Evolutionary conservation across 2,329 filamentous ascomycete species (phyloP).

Genomic region (Hypoxylon sp.): DNA sequence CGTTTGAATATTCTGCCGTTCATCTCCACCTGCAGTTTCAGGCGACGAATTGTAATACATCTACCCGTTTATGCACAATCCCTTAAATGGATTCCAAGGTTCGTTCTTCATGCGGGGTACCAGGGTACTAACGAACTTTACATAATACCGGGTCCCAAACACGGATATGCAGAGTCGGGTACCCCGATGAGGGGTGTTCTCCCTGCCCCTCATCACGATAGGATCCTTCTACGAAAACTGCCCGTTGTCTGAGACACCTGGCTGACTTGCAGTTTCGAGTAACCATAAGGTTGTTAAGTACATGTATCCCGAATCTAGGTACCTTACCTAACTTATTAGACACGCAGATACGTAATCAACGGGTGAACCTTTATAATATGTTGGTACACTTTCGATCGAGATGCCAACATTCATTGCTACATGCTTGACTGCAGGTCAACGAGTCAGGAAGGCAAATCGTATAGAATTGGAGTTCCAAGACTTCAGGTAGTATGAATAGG

Average conservation of each 20-base stretch:
- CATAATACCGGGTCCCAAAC: slow-evolving; percentile 12
- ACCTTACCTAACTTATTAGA: slow-evolving; percentile 16
- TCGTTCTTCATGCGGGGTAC: slow-evolving; percentile 12
- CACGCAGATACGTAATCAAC: slow-evolving; percentile 12
- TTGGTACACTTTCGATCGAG: slow-evolving; percentile 15
- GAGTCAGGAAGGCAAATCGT: slow-evolving; percentile 31
- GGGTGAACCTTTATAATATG: slow-evolving; percentile 5
- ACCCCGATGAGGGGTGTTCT: slow-evolving; percentile 34
- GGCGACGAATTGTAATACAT: background rate
- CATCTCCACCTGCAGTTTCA: slow-evolving; percentile 28
- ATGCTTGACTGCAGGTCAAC: slow-evolving; percentile 22
- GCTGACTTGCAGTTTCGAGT: slow-evolving; percentile 20
- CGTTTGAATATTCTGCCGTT: slow-evolving; percentile 41
- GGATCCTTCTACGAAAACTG: slow-evolving; percentile 23
- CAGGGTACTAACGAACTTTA: slow-evolving; percentile 19
- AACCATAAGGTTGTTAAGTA: slow-evolving; percentile 28
- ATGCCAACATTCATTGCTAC: slow-evolving; percentile 9
- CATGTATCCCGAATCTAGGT: slow-evolving; percentile 1
- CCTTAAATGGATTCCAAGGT: slow-evolving; percentile 6
- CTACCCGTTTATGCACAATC: background rate
- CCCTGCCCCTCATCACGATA: slow-evolving; percentile 20
- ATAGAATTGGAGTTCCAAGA: slow-evolving; percentile 26
- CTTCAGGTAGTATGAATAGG: slow-evolving; percentile 24
- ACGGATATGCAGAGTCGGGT: slow-evolving; percentile 30
- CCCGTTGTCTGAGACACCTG: slow-evolving; percentile 11